These are phyloP conservation scores for Fimicolochytrium jonesii DNA, from an alignment of 192 early-diverging fungal species.

Conservation along the genomic window DNA sequence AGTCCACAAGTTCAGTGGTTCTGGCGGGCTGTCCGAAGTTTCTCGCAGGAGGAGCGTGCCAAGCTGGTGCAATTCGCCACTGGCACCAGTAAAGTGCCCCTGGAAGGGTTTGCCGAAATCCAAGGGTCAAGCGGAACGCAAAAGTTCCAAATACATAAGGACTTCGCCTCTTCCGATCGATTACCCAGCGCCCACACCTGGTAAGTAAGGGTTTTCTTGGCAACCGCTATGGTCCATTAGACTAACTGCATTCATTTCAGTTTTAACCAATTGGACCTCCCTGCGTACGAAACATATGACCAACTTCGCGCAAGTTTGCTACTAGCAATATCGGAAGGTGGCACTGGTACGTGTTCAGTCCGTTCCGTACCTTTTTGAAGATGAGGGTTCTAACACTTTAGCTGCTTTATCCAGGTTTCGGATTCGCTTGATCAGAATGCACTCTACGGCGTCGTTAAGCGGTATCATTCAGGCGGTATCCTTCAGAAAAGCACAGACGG, in stretches of 20 bases:
- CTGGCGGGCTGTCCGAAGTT: conserved; percentile 96
- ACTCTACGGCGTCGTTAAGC: too few relatives aligned
- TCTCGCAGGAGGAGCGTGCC: conserved; percentile 95
- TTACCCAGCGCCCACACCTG: conserved; percentile 97
- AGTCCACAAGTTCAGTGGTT: conserved; percentile 97
- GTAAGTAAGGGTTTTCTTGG: conserved; percentile 38
- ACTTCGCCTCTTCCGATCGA: conserved; percentile 79
- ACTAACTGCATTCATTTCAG: conserved; percentile 35
- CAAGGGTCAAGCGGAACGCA: conserved; percentile 93
- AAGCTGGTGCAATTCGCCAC: conserved; percentile 98
- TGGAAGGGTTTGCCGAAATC: conserved; percentile 88
- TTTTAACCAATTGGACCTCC: conserved; percentile 98
- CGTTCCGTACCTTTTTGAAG: conserved; percentile 8
- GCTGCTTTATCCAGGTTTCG: conserved; percentile 21
- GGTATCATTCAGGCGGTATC: too few relatives aligned
- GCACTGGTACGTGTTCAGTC: conserved; percentile 53
- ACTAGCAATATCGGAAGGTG: conserved; percentile 87
- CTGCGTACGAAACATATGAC: conserved; percentile 89
- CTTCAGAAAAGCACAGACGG: too few relatives aligned
- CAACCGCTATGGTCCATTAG: not conserved
- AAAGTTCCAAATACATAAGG: conserved; percentile 99
- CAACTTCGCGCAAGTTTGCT: conserved; percentile 74
- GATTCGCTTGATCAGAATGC: conserved; percentile 29
- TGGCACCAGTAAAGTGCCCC: conserved; percentile 95
- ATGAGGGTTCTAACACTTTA: not conserved